Conservation (phyloP, 2,329 filamentous ascomycete species). For the Hymenoscyphus salicellus region DNA sequence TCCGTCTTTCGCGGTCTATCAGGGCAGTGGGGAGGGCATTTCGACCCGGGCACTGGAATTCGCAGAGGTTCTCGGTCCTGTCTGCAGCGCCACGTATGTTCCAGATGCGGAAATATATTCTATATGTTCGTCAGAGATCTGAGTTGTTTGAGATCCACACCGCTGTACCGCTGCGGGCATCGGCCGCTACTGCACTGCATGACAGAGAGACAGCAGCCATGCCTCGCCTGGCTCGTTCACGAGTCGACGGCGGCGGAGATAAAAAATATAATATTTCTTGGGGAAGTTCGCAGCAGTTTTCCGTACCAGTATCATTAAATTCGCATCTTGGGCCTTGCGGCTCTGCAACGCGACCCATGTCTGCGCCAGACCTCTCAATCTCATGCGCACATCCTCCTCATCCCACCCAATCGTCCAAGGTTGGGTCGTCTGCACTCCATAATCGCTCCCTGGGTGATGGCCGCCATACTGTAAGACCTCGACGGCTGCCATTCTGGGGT, state of each 20-base stretch:
- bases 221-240: constrained; percentile 1
- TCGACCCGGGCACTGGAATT: constrained; percentile 19
- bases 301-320: constrained; percentile 32
- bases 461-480: constrained; percentile 42
- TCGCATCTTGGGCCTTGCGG: constrained; percentile 20
- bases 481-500: constrained; percentile 44
- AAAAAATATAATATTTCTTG: neutral
- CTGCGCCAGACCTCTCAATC: constrained; percentile 36
- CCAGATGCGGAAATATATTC: constrained; percentile 29
- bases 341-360: constrained; percentile 35
- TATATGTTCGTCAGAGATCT: constrained; percentile 36
- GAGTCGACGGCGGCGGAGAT: neutral
- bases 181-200: constrained; percentile 37
- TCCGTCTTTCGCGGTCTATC: constrained; percentile 17
- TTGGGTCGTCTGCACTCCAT: constrained; percentile 42
- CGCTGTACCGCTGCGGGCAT: constrained; percentile 27
- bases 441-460: constrained; percentile 41
- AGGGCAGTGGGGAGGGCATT: constrained; percentile 16
- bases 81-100: constrained; percentile 32
- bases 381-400: constrained; percentile 40
- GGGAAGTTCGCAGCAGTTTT: constrained; percentile 13
- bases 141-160: constrained; percentile 32
- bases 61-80: constrained; percentile 25
- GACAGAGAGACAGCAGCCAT: constrained; percentile 20
- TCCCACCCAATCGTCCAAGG: constrained; percentile 44